These are phyloP conservation scores for Trichoderma gamsii DNA, from an alignment of 495 filamentous ascomycete genomes.

Conservation along the genomic window DNA sequence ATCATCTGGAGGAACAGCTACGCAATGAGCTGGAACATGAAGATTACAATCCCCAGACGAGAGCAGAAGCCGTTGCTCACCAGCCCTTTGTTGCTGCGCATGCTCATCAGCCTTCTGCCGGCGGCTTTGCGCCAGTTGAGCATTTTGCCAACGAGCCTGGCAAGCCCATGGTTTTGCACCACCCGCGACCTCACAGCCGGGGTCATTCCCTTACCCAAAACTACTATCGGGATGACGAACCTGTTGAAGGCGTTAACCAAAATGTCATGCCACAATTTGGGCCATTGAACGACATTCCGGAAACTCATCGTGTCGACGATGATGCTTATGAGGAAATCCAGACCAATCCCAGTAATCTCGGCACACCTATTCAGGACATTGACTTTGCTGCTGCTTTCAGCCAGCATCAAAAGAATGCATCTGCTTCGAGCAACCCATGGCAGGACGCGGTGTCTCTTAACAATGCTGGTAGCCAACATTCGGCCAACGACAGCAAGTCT, in stretches of 20 bases:
- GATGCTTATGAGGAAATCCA: constrained; percentile 61
- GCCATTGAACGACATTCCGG: constrained; percentile 24
- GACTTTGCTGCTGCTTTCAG: constrained; percentile 34
- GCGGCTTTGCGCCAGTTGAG: constrained; percentile 32
- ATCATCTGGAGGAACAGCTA: constrained; percentile 70
- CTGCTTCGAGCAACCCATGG: constrained; percentile 47
- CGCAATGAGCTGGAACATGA: constrained; percentile 65
- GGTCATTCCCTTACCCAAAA: constrained; percentile 52
- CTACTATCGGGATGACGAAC: constrained; percentile 41
- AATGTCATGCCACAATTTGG: constrained; percentile 28
- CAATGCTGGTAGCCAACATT: constrained; percentile 27
- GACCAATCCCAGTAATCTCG: constrained; percentile 69
- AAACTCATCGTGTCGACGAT: constrained; percentile 37
- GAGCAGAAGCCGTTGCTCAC: constrained; percentile 30
- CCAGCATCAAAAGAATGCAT: constrained; percentile 36
- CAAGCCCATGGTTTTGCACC: constrained; percentile 47
- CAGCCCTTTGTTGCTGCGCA: constrained; percentile 26
- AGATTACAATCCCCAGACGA: constrained; percentile 50
- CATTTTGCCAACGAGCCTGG: constrained; percentile 41
- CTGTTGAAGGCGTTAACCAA: constrained; percentile 29
- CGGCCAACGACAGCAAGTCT: constrained; percentile 55
- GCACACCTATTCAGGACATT: constrained; percentile 49
- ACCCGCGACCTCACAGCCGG: constrained; percentile 56
- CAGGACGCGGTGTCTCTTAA: constrained; percentile 34
- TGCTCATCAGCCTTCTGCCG: constrained; percentile 34